These are phyloP conservation scores for Sporobolomyces roseus DNA, from an alignment of 768 basidiomycete species.

Conservation along the genomic window DNA sequence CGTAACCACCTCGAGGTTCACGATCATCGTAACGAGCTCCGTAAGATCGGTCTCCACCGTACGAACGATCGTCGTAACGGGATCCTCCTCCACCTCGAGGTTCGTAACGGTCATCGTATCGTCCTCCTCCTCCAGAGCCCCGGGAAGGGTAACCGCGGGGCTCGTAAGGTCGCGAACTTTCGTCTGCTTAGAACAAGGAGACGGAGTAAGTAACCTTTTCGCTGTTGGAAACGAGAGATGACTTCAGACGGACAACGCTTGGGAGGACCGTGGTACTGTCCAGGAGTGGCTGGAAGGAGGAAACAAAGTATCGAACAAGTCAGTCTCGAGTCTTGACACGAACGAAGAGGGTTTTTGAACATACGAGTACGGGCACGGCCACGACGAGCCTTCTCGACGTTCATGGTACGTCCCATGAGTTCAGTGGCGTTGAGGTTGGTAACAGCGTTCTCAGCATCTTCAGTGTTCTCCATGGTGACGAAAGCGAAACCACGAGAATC, in stretches of 20 bases:
- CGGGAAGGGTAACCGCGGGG: conserved; percentile 79
- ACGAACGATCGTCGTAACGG: conserved; percentile 28
- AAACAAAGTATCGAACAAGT: conserved; percentile 44
- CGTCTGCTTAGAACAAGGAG: neutral
- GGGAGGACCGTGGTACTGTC: conserved; percentile 88
- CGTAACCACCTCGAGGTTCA: conserved; percentile 36
- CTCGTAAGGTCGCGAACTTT: conserved; percentile 75
- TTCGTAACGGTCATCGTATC: conserved; percentile 38
- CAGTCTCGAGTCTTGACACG: conserved; percentile 35
- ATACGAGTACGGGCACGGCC: conserved; percentile 74
- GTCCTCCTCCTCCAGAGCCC: conserved; percentile 18
- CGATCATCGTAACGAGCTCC: conserved; percentile 53
- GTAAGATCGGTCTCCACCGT: conserved; percentile 6
- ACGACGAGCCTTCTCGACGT: conserved; percentile 90
- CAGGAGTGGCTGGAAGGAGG: conserved; percentile 67
- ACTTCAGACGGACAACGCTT: conserved; percentile 62
- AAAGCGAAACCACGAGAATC: conserved; percentile 82
- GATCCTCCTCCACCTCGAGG: conserved; percentile 46
- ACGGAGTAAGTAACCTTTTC: neutral
- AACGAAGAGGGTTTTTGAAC: conserved; percentile 14
- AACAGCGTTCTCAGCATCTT: conserved; percentile 89
- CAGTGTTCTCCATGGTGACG: conserved; percentile 74
- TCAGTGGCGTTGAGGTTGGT: conserved; percentile 77
- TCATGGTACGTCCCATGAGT: conserved; percentile 78
- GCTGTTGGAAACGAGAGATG: conserved; percentile 46